phyloP scores from a whole-genome alignment of 2,329 filamentous ascomycete genomes.

The Fusarium nanum region DNA sequence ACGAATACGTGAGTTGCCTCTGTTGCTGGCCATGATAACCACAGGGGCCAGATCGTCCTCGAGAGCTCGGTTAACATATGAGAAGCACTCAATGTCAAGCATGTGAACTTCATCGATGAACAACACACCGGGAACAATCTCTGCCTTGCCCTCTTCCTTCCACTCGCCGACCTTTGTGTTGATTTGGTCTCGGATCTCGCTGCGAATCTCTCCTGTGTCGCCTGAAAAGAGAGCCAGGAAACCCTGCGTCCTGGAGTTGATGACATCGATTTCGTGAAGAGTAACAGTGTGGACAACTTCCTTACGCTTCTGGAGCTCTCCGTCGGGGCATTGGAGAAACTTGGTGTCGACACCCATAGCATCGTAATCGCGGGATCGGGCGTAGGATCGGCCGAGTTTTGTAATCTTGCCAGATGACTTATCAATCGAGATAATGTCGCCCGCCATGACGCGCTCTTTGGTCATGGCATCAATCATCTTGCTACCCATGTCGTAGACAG shows the following conservation, averaged over 20 bases:
- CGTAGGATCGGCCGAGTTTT: conserved; percentile 94
- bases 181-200: conserved; percentile 97
- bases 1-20: conserved; percentile 89
- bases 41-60: conserved; percentile 96
- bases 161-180: conserved; percentile 99
- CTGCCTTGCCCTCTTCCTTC: conserved; percentile 99
- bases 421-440: conserved; percentile 98
- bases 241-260: conserved; percentile 98
- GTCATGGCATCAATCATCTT: conserved; percentile 99
- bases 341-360: conserved; percentile 99
- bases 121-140: conserved; percentile 95
- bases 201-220: conserved; percentile 96
- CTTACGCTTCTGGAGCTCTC: conserved; percentile 95
- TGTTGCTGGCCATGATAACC: conserved; percentile 99
- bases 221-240: conserved; percentile 97
- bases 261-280: conserved; percentile 98
- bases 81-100: conserved; percentile 99
- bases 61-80: conserved; percentile 95
- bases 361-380: conserved; percentile 96
- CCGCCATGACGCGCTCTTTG: conserved; percentile 98
- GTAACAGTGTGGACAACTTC: conserved; percentile 97
- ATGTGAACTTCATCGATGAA: conserved; percentile 99
- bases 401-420: conserved; percentile 98
- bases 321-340: conserved; percentile 96
- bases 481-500: conserved; percentile 98